Evolutionary conservation across 371 early-diverging fungal genomes (phyloP), one percentile per base, ranked within the genome.

Genomic region (Apophysomyces variabilis): DNA sequence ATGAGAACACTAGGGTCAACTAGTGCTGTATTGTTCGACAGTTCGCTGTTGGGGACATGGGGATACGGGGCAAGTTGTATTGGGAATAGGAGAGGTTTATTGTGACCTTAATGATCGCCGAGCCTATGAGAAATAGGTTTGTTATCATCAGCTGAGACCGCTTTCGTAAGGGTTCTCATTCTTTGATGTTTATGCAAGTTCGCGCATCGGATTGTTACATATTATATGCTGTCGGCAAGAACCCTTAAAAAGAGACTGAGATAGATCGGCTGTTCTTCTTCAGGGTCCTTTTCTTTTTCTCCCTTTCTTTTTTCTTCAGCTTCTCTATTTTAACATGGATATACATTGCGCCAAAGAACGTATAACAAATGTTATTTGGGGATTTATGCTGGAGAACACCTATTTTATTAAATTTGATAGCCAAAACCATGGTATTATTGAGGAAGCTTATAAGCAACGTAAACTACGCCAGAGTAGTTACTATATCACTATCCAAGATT

Each of bases 321-420:
- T 58, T 64, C 41, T 58, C 45, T 36, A 57, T 44, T 26, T 45
- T 18, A 26, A 26, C 0, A 50, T 50, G 54, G 21, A 7, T 7
- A 7, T 6, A 21, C 54, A 7, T 50, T 50, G 11, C 9, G 4
- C 54, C 4, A 21, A 21, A 16, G 35, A 21, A 9, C 16, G 5
- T 5, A 7, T 50, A 50, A 5, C 21, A 0, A 50, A 38, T 50
- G 57, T 77, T n/a, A 37, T 76, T 35, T 82, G 82, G 82, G 82
- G 82, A 13, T 82, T 78, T 45, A 70, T 83, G 67, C 69, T 83
- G 44, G 83, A 83, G 61, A 83, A 83, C 56, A 73, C 80, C 12
- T 62, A 64, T 18, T 83, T 80, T 57, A 76, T 67, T 6, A 66
- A 67, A 43, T 83, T 83, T 61, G 80, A 83, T 58, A n/a, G 38